These are phyloP conservation scores for Scheffersomyces spartinae DNA, from an alignment of 805 yeast species.

Conservation along the genomic window DNA sequence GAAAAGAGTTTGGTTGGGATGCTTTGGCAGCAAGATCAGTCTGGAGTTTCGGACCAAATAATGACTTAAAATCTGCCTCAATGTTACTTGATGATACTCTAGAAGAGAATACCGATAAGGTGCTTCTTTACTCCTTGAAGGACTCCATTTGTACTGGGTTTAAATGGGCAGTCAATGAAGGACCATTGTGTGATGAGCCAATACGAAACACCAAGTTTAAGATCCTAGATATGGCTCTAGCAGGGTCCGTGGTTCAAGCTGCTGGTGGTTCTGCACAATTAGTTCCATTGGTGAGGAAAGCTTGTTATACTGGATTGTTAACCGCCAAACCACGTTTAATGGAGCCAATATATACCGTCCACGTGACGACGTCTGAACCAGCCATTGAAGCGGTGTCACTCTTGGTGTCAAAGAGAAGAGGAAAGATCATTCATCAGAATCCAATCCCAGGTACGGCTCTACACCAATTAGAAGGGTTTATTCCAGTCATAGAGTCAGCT, in stretches of 20 bases:
- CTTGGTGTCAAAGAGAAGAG: constrained; percentile 56
- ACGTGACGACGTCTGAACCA: constrained; percentile 40
- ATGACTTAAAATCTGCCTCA: constrained; percentile 34
- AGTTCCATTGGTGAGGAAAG: constrained; percentile 72
- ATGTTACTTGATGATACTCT: constrained; percentile 62
- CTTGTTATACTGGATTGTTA: constrained; percentile 71
- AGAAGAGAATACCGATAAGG: constrained; percentile 54
- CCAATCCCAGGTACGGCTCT: constrained; percentile 70
- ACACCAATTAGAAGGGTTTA: constrained; percentile 43
- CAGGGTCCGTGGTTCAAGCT: constrained; percentile 35
- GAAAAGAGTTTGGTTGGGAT: constrained; percentile 65
- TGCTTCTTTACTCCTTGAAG: constrained; percentile 30
- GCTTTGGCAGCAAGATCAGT: constrained; percentile 69
- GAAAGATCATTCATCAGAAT: constrained; percentile 33
- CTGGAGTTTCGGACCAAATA: constrained; percentile 65
- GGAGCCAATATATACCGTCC: constrained; percentile 69
- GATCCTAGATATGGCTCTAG: constrained; percentile 47
- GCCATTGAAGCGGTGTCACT: constrained; percentile 38
- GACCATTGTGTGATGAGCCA: constrained; percentile 87
- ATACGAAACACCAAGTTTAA: constrained; percentile 60
- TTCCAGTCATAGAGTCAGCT: constrained; percentile 85
- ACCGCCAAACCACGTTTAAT: constrained; percentile 67
- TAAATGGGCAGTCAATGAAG: constrained; percentile 71
- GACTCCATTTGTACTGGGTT: constrained; percentile 66
- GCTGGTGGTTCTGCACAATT: constrained; percentile 59